Percentiles rank a stretch among this genome's conserved stretches.
Conservation (phyloP, 2,329 filamentous ascomycete genomes). For the Hypoxylon sp. region DNA sequence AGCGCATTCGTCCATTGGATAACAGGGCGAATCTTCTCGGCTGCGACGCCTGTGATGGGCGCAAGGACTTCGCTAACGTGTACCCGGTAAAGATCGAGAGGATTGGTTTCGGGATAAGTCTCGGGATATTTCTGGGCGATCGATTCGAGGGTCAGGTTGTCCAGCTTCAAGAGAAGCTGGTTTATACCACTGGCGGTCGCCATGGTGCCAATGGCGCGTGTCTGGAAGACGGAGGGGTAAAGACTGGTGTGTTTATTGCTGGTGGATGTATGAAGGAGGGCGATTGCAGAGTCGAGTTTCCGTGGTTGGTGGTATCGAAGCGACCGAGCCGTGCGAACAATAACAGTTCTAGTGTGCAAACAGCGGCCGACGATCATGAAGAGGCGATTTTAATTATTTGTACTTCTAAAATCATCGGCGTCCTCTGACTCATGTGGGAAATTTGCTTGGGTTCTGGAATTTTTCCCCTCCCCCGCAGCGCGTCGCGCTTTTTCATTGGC, state of each 20-base stretch:
- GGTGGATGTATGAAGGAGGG: not conserved
- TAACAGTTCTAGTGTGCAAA: conserved; percentile 19
- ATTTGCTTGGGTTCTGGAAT: conserved; percentile 28
- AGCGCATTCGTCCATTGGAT: conserved; percentile 84
- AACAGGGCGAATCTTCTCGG: conserved; percentile 79
- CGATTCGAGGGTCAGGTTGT: conserved; percentile 36
- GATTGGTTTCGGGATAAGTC: conserved; percentile 78
- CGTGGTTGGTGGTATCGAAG: conserved; percentile 2
- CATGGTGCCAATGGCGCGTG: conserved; percentile 38
- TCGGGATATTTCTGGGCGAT: conserved; percentile 63
- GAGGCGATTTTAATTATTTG: conserved; percentile 10
- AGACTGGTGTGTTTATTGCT: not conserved
- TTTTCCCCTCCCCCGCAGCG: conserved; percentile 36
- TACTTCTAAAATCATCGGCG: not conserved
- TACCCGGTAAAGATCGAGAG: conserved; percentile 83
- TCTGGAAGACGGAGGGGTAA: conserved; percentile 9
- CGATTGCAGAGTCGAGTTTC: not conserved
- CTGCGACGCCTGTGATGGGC: conserved; percentile 78
- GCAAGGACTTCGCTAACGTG: conserved; percentile 80
- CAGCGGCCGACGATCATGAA: conserved; percentile 34
- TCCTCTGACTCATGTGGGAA: conserved; percentile 38
- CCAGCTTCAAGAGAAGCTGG: conserved; percentile 34
- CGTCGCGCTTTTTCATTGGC: conserved; percentile 32
- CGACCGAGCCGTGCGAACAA: conserved; percentile 18
- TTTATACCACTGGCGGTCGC: conserved; percentile 26